Percentiles rank a stretch among this genome's conserved stretches.
These are phyloP conservation scores for Furcasterigmium sp. DNA, from an alignment of 2,329 filamentous ascomycete genomes.

Conservation along the genomic window DNA sequence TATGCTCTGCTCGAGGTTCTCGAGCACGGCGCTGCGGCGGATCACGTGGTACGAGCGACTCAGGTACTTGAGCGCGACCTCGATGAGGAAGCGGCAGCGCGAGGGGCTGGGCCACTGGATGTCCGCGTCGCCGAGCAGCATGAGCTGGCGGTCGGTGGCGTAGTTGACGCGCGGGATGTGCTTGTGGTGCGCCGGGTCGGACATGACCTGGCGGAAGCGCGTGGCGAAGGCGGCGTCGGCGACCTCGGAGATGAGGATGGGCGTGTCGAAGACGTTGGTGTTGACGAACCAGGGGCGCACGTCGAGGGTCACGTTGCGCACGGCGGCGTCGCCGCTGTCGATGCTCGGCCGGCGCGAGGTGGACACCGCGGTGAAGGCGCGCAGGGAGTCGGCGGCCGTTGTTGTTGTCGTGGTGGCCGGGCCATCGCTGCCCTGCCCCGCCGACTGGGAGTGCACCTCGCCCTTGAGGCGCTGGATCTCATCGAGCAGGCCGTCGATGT, in stretches of 20 bases:
- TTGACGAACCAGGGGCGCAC: conserved; percentile 27
- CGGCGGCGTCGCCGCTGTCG: conserved; percentile 6
- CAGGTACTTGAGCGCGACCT: conserved; percentile 34
- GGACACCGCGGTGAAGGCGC: background rate
- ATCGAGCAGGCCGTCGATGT: conserved; percentile 26
- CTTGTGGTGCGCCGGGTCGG: conserved; percentile 17
- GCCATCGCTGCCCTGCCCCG: background rate
- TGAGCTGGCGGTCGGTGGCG: conserved; percentile 21
- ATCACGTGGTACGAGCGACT: conserved; percentile 36
- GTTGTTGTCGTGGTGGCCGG: too few relatives aligned
- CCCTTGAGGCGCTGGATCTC: conserved; percentile 24
- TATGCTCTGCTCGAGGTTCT: conserved; percentile 30
- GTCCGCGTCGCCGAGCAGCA: conserved; percentile 20
- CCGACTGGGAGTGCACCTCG: background rate
- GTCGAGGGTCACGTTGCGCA: conserved; percentile 13
- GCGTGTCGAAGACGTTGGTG: conserved; percentile 24
- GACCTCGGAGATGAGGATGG: conserved; percentile 28
- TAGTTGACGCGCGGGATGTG: conserved; percentile 29
- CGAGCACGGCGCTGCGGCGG: conserved; percentile 28
- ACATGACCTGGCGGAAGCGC: conserved; percentile 27
- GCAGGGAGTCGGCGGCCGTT: background rate
- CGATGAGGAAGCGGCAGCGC: conserved; percentile 28
- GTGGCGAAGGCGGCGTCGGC: conserved; percentile 30
- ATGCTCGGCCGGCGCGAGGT: conserved; percentile 3
- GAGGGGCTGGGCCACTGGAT: conserved; percentile 32